A percentile compares a stretch with the other conserved stretches of the same genome.
Conservation (phyloP, 2,329 filamentous ascomycete species). For the Colletotrichum cordylinicola region DNA sequence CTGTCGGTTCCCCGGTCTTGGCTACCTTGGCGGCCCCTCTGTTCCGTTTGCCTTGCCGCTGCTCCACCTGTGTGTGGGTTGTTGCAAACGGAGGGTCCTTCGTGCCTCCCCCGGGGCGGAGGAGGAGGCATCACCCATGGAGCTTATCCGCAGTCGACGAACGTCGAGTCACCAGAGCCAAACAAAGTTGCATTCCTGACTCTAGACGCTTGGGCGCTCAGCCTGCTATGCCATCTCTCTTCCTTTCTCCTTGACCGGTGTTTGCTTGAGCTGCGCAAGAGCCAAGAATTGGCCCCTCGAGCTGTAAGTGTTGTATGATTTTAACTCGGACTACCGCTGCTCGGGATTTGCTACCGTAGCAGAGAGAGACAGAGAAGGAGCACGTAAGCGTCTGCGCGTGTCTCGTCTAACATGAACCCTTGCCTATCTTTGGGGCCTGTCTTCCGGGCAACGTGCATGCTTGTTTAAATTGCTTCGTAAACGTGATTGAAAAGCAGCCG, state of each 20-base stretch:
- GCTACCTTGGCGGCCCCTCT: background rate
- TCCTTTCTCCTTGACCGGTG: background rate
- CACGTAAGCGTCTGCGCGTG: background rate
- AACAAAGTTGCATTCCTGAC: background rate
- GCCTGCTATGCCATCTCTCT: background rate
- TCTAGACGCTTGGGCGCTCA: background rate
- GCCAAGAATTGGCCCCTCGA: background rate
- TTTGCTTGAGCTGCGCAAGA: background rate
- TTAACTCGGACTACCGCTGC: background rate
- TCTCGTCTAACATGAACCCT: background rate
- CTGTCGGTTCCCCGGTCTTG: slow-evolving; percentile 1
- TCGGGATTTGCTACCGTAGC: background rate
- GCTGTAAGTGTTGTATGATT: background rate
- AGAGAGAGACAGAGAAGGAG: background rate
- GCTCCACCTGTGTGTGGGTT: background rate
- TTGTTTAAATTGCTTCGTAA: background rate
- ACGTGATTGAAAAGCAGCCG: background rate
- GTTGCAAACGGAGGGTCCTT: background rate
- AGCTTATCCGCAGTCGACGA: background rate
- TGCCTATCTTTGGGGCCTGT: background rate
- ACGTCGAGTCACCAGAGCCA: background rate
- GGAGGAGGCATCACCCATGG: slow-evolving; percentile 6
- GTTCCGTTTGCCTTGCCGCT: background rate
- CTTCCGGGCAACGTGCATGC: background rate
- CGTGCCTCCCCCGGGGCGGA: too few species aligned